Conservation (phyloP, 345 rosid genomes). For the Aquilaria sinensis region DNA sequence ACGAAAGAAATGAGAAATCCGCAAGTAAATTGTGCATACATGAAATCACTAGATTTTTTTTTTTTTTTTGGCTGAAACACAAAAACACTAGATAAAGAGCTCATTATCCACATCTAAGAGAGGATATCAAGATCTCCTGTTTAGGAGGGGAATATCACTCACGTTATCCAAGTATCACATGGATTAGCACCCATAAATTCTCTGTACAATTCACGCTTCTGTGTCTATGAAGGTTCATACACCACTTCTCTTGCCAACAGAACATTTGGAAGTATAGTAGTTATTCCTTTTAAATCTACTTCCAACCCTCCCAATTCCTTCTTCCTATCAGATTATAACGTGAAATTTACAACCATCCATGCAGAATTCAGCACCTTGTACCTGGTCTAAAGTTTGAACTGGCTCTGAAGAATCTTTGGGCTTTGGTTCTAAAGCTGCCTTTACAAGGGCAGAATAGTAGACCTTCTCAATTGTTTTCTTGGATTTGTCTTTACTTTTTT, state of each 20-base stretch:
- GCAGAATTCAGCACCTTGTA: slow-evolving; percentile 13
- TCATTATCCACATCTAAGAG: slow-evolving; percentile 8
- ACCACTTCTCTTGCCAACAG: too few species aligned
- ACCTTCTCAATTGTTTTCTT: slow-evolving; percentile 42
- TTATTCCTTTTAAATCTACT: too few species aligned
- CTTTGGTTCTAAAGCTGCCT: slow-evolving; percentile 56
- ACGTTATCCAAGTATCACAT: too few species aligned
- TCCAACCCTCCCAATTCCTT: too few species aligned
- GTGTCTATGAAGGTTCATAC: too few species aligned
- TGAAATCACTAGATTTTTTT: neutral
- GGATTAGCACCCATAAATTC: too few species aligned
- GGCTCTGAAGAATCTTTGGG: slow-evolving; percentile 62
- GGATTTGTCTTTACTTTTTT: slow-evolving; percentile 46
- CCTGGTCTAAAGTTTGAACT: slow-evolving; percentile 69
- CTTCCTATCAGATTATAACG: too few species aligned
- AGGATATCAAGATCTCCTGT: neutral
- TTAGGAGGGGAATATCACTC: neutral
- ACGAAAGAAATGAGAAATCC: slow-evolving; percentile 2
- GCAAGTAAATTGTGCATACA: neutral
- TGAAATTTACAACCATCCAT: neutral
- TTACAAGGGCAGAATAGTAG: slow-evolving; percentile 67
- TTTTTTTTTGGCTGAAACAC: too few species aligned
- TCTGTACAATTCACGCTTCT: too few species aligned
- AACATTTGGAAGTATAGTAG: too few species aligned
- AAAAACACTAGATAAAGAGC: neutral